Evolutionary conservation across 2,329 filamentous ascomycete genomes (phyloP), one percentile per base, ranked within the genome.

Genomic region (Penicillium vulpinum): DNA sequence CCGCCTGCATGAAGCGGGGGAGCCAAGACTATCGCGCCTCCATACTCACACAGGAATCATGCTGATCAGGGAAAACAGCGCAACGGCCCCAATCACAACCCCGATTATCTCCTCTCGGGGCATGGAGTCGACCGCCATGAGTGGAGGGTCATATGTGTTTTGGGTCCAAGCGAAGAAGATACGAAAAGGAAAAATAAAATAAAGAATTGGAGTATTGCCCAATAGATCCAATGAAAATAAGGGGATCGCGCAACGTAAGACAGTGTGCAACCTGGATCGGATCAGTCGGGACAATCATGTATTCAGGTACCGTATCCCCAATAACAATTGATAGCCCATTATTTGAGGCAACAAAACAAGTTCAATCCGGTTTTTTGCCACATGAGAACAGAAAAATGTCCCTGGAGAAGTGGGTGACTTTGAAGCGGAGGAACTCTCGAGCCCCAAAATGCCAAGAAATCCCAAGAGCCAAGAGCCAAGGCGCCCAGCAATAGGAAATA

Each of bases 11-110:
- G 48, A 48, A 11, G 54, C 54, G 59, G 47, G 52, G 55, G 26
- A 46, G 61, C 57, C 57, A 58, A 64, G 57, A 46, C 53, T 26
- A 22, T 33, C 28, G 54, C 49, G 57, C 54, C 48, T 31, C 28
- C 44, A 54, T 39, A 53, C 69, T 66, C 47, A 71, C 70, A 72
- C 62, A 18, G 70, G 70, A 43, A 71, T 45, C 29, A 66, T 29
- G 58, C 68, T 72, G 56, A 72, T 67, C 31, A 66, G 47, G 39
- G 56, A 62, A 52, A 72, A 69, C 33, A 70, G 51, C 21, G 64
- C 55, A 22, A 71, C 60, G 15, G 66, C 70, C 35, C 69, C 70
- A 61, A 70, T 63, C 46, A 71, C 62, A 41, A 72, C 63, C 24
- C 69, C 67, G 36, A 70, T 62, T 21, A 71, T 56, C 53, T 69